phyloP scores from a whole-genome alignment of 2,329 filamentous ascomycete genomes.

The Didymella keratinophila region DNA sequence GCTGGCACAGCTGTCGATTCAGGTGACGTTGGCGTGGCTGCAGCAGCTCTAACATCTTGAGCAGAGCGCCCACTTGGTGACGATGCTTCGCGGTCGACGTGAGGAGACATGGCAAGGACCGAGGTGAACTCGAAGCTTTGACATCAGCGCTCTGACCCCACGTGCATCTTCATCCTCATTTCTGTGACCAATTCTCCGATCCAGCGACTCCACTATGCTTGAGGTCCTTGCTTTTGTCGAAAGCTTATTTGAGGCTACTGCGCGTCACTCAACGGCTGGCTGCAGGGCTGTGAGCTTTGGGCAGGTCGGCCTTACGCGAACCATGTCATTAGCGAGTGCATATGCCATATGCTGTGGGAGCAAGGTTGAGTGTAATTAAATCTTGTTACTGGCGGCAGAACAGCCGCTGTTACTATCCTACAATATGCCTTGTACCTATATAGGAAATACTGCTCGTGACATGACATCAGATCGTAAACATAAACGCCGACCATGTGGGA shows the following conservation, averaged over 20 bases:
- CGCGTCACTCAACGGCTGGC: conserved; percentile 8
- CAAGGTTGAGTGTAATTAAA: neutral
- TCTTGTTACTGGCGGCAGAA: neutral
- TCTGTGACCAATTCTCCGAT: conserved; percentile 17
- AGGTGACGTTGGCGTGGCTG: too few species aligned
- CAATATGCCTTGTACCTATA: conserved; percentile 5
- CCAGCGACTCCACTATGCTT: conserved; percentile 10
- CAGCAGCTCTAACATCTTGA: neutral
- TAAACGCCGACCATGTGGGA: conserved; percentile 30
- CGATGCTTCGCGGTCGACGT: neutral
- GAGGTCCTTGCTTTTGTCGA: conserved; percentile 11
- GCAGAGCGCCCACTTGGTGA: neutral
- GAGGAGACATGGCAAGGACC: conserved; percentile 6
- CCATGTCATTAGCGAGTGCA: neutral
- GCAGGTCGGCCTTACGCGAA: neutral
- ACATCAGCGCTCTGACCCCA: conserved; percentile 19
- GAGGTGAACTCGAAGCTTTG: conserved; percentile 12
- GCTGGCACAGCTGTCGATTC: neutral
- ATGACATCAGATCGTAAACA: conserved; percentile 27
- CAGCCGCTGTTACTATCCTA: conserved; percentile 9
- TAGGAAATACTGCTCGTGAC: conserved; percentile 3
- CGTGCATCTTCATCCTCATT: conserved; percentile 9
- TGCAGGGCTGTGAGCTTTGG: conserved; percentile 6
- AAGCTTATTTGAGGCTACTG: conserved; percentile 22
- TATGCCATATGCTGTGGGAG: neutral